Base-by-base conservation (phyloP, 2,329 filamentous ascomycete species). In the Ceratocystis smalleyi region DNA sequence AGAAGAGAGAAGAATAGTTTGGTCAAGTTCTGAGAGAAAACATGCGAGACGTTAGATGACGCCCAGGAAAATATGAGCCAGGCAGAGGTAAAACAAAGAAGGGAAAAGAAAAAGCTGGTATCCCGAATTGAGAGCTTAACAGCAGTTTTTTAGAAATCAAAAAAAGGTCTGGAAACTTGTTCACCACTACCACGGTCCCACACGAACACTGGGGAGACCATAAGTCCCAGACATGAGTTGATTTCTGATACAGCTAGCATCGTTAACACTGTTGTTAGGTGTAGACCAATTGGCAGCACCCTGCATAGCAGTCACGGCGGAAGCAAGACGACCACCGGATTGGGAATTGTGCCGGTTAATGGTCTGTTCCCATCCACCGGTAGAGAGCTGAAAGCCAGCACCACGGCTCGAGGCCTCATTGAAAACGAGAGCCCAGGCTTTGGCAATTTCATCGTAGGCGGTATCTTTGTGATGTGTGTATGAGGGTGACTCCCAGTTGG, bases 381-480 rank as follows among this genome's bases (percentile, higher is more conserved):
- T 89, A 71, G 96, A 89, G 68, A 99, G 72, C 68, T 89, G 85
- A 70, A 97, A 94, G 43, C 94, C 94, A 32, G 90, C 91, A 10
- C 90, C 92, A 69, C 88, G 83, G 77, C 97, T 97, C 24, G 88
- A 86, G 1, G 91, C 90, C 74, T 99, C 94, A 67, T 86, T 86
- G 69, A 99, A 88, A 61, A 96, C 92, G 69, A 95, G 75, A 17
- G 89, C 86, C 94, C 94, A 99, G 1, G 94, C 94, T 71, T 87
- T 90, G 30, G 89, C 87, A 68, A 99, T 91, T 72, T 97, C 94
- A 71, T 99, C 92, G 72, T 99, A 99, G 5, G 92, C 91, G 68
- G 90, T 90, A 69, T 96, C 87, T 75, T 96, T 96, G 77, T 95
- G 89, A 70, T 96, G 83, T 69, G 91, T 91, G 76, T 96, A 88